A percentile compares a stretch with the other conserved stretches of the same genome.
Conservation (phyloP, 1,139 yeast species). For the Spencermartinsiella ligniputridi region DNA sequence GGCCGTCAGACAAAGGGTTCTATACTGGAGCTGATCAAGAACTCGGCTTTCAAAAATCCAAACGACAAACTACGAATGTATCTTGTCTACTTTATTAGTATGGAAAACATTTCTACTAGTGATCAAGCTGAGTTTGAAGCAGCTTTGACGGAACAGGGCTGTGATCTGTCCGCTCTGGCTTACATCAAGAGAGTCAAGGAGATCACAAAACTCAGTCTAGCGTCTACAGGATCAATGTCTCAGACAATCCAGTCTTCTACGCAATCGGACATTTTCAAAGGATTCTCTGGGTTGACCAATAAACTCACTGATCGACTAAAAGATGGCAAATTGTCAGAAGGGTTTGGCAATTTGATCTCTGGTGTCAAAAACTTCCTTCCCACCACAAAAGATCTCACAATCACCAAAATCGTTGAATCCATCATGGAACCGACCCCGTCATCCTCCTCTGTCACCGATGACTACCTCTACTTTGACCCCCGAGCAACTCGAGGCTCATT, state of each 20-base stretch:
- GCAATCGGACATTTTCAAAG: constrained; percentile 49
- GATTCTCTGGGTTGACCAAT: constrained; percentile 73
- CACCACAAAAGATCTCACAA: constrained; percentile 79
- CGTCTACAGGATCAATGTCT: constrained; percentile 24
- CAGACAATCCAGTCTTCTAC: constrained; percentile 18
- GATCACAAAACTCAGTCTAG: constrained; percentile 59
- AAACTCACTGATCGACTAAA: constrained; percentile 61
- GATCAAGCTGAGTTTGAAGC: constrained; percentile 65
- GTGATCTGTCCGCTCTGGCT: constrained; percentile 60
- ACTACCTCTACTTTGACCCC: constrained; percentile 87
- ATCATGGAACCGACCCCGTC: constrained; percentile 81
- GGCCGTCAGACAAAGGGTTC: constrained; percentile 43
- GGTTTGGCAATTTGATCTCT: constrained; percentile 82
- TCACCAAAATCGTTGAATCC: constrained; percentile 86
- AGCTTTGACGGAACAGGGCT: constrained; percentile 55
- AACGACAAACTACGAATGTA: constrained; percentile 85
- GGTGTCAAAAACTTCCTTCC: constrained; percentile 87
- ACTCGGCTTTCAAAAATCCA: constrained; percentile 44
- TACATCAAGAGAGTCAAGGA: constrained; percentile 81
- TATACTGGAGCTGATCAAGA: constrained; percentile 39
- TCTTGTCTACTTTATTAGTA: constrained; percentile 60
- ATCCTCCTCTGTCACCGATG: constrained; percentile 62
- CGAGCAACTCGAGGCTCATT: constrained; percentile 80
- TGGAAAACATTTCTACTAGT: constrained; percentile 51
- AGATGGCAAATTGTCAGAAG: constrained; percentile 64